Evolutionary conservation across 305 asterid genomes (phyloP).

Genomic region (Fraxinus albicans): DNA sequence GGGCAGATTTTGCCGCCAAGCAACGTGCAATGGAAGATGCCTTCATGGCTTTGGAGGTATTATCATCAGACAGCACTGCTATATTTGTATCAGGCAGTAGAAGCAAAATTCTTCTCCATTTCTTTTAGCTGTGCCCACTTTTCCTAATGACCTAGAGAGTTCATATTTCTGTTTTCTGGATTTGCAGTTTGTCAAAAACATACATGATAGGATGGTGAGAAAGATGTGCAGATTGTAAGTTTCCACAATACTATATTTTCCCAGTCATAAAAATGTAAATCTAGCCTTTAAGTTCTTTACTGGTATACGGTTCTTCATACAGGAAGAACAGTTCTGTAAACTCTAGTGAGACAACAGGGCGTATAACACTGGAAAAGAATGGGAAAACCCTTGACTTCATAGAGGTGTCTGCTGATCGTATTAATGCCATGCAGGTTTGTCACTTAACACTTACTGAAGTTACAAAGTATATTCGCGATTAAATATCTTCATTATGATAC

Average conservation of each 20-base stretch:
- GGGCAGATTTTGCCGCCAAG: conserved; percentile 82
- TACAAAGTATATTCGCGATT: neutral
- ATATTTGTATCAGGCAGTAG: conserved; percentile 1
- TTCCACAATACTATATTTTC: conserved; percentile 13
- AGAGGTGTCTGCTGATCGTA: conserved; percentile 66
- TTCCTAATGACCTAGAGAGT: conserved; percentile 16
- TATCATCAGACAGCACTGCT: conserved; percentile 8
- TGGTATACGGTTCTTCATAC: conserved; percentile 24
- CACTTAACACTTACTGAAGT: neutral
- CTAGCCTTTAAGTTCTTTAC: conserved; percentile 13
- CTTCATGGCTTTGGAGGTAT: conserved; percentile 82
- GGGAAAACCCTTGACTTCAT: conserved; percentile 67
- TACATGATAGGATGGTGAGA: conserved; percentile 87
- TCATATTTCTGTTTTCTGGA: conserved; percentile 38
- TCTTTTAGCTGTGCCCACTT: neutral
- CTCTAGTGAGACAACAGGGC: conserved; percentile 36
- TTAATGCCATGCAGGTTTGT: conserved; percentile 74
- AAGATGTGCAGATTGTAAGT: conserved; percentile 74
- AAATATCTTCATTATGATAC: conserved; percentile 9
- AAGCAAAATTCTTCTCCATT: conserved; percentile 16
- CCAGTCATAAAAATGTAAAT: neutral
- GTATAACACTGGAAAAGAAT: conserved; percentile 78
- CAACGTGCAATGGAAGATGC: conserved; percentile 90
- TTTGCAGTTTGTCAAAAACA: conserved; percentile 78
- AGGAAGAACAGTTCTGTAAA: conserved; percentile 43